Evolutionary conservation across 805 yeast species (phyloP).

Genomic region (Hanseniaspora guilliermondii): DNA sequence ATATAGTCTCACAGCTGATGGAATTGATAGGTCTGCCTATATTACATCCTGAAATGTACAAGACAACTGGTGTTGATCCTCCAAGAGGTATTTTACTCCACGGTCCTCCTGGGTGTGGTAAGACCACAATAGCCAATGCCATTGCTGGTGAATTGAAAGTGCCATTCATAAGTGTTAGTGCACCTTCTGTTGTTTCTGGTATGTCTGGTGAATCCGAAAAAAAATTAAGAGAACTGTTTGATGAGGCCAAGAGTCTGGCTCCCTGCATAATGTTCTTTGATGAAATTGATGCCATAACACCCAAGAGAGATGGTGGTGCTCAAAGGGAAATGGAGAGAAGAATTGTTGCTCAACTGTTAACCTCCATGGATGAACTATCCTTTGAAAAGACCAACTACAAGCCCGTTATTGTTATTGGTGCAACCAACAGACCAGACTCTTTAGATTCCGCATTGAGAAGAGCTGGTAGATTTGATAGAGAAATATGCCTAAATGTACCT

Average conservation of each 20-base stretch:
- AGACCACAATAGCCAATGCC: conserved; percentile 91
- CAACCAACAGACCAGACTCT: conserved; percentile 93
- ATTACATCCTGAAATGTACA: conserved; percentile 82
- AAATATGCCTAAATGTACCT: conserved; percentile 90
- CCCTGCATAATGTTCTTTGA: conserved; percentile 90
- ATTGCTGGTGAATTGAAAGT: conserved; percentile 89
- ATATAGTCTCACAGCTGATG: conserved; percentile 71
- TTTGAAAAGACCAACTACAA: conserved; percentile 81
- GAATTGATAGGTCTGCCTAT: conserved; percentile 88
- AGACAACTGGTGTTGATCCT: conserved; percentile 83
- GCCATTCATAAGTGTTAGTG: conserved; percentile 81
- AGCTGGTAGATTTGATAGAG: conserved; percentile 94
- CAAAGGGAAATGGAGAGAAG: conserved; percentile 96
- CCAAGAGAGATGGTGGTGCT: conserved; percentile 87
- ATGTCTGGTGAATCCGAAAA: conserved; percentile 99
- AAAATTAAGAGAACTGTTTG: conserved; percentile 81
- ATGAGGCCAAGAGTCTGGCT: conserved; percentile 78
- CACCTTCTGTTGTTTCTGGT: conserved; percentile 93
- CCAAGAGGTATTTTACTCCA: conserved; percentile 88
- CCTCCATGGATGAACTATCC: conserved; percentile 87
- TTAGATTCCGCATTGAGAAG: conserved; percentile 88
- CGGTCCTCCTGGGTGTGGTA: conserved; percentile 99
- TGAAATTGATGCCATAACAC: conserved; percentile 96
- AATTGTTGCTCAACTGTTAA: conserved; percentile 87
- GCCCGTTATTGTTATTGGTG: conserved; percentile 90